Percentiles rank a stretch among this genome's conserved stretches.
Conservation (phyloP, 176 grass and related monocot genomes). For the barley (Hordeum vulgare) region DNA sequence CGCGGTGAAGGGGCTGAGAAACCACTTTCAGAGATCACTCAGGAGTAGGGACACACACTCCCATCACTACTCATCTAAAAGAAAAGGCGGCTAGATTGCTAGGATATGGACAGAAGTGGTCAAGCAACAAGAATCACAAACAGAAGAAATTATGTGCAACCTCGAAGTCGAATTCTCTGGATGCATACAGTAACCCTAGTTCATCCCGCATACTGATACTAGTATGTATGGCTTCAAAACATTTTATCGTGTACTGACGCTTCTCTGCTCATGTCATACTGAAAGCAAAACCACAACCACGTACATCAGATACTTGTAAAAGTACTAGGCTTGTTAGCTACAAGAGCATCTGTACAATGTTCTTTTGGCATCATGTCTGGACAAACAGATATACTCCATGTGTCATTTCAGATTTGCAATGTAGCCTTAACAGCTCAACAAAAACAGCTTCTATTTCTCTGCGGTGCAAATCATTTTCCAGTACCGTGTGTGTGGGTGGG, state of each 20-base stretch:
- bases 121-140: neutral
- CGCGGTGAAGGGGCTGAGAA: conserved; percentile 8
- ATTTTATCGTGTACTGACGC: neutral
- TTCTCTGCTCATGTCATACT: conserved; percentile 9
- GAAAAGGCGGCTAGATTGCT: neutral
- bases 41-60: neutral
- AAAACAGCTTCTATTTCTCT: neutral
- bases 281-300: conserved; percentile 19
- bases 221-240: neutral
- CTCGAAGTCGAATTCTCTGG: neutral
- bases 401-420: neutral
- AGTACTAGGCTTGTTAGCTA: neutral
- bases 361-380: neutral
- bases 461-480: conserved; percentile 7
- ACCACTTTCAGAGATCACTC: conserved; percentile 33
- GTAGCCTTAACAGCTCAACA: neutral
- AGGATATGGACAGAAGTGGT: neutral
- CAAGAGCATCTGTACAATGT: neutral
- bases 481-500: neutral
- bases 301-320: neutral
- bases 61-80: neutral
- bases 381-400: neutral
- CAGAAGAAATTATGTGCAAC: neutral
- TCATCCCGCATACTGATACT: neutral
- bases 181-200: neutral